Evolutionary conservation across 1,284 basidiomycete genomes (phyloP), one percentile per base, ranked within the genome.

Genomic region (Malassezia furfur): DNA sequence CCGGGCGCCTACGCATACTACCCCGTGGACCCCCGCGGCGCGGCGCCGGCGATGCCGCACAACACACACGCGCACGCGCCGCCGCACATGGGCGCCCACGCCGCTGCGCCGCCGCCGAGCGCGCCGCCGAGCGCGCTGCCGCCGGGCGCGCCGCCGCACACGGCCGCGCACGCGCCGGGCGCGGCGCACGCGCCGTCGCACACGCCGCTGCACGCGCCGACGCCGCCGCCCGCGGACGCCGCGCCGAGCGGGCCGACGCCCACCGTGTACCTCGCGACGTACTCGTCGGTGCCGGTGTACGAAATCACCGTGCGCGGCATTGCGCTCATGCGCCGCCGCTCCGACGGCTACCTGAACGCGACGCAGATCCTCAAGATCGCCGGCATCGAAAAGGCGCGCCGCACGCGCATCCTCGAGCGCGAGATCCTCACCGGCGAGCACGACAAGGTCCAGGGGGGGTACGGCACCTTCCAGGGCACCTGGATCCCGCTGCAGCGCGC

Each of bases 351-450:
- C 77, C 74, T 81, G 66, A 98, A 99, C 79, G 93, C 93, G 63
- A 98, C 94, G 6, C 94, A 98, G 77, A 96, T 99, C 62, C 84
- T 98, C 70, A 99, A 99, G 78, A 91, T 98, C 39, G 94, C 94
- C 8, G 94, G 94, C 39, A 86, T 98, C 58, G 90, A 94, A 77
- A 99, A 99, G 78, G 91, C 90, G 2, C 83, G 87, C 37, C 82
- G 94, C 40, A 96, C 93, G 21, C 96, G 96, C 81, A 96, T 96
- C 56, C 81, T 98, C 35, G 94, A 98, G 79, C 94, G 93, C 76
- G 93, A 98, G 78, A 88, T 99, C 61, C 81, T 91, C 38, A 86
- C 87, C 43, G 91, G 91, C 49, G 86, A 89, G 76, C 91, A 98
- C 76, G 93, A 99, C 77, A 98, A 98, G 76, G 90, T 99, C 11